These are phyloP conservation scores for Phylloporus arenicola DNA, from an alignment of 768 basidiomycete genomes.

Conservation along the genomic window DNA sequence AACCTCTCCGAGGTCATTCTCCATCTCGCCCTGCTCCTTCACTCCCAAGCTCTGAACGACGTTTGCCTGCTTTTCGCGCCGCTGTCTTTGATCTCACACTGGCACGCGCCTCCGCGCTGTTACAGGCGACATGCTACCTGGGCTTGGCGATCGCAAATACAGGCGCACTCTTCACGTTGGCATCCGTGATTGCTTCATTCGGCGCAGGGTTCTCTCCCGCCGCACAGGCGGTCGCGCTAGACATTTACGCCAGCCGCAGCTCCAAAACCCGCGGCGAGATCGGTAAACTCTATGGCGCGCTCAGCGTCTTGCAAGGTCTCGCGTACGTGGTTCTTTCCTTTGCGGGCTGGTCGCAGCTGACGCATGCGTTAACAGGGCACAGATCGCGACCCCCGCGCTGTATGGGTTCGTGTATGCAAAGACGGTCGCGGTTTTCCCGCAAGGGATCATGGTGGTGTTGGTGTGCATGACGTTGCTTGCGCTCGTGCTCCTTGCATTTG, in stretches of 20 bases:
- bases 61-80: conserved; percentile 29
- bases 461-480: conserved; percentile 36
- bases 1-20: conserved; percentile 10
- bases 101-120: conserved; percentile 52
- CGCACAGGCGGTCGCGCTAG: conserved; percentile 64
- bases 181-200: conserved; percentile 48
- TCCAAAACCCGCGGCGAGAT: conserved; percentile 45
- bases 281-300: conserved; percentile 74
- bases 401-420: conserved; percentile 67
- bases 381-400: conserved; percentile 65
- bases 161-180: conserved; percentile 46
- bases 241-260: conserved; percentile 51
- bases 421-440: conserved; percentile 67
- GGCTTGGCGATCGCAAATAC: conserved; percentile 45
- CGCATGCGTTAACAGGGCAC: conserved; percentile 37
- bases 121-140: conserved; percentile 51
- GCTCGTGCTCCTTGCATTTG: conserved; percentile 41
- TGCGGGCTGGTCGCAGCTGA: not conserved
- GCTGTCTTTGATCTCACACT: conserved; percentile 64
- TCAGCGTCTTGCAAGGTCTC: conserved; percentile 69
- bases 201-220: conserved; percentile 63
- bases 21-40: conserved; percentile 4
- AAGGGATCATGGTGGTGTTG: conserved; percentile 62
- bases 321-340: conserved; percentile 40
- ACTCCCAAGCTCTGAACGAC: not conserved